Evolutionary conservation across 331 rosid species (phyloP), one percentile per base, ranked within the genome.

Genomic region (Quercus lobata): DNA sequence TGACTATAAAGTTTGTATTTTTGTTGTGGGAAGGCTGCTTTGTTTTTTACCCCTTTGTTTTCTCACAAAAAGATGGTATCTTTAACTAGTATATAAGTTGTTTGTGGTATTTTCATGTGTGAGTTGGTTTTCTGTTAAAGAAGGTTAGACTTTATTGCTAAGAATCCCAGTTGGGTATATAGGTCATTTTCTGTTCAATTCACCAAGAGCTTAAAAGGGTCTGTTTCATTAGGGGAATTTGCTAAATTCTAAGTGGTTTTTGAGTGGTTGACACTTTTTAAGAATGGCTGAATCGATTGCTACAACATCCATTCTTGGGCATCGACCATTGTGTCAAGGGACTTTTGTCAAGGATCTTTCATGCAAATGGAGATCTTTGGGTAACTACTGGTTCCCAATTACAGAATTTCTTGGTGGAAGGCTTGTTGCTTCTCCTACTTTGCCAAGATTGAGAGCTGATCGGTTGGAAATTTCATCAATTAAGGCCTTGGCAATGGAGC

Each of bases 231-330:
- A 78, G 73, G 75, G 55, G 19, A 63, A 29, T 32, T 62, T 57
- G 29, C 60, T 73, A 30, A 61, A 55, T 79, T 74, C 32, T 83
- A 34, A 81, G 44, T 87, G 74, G 84, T 46, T 86, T 57, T 88
- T 57, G 70, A 70, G 82, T 29, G 8, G 7, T 49, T 44, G 44
- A 75, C 63, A 12, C 22, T 76, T 24, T 25, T 24, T 1, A 14
- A 83, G 58, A 71, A 95, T 96, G 99, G 92, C 87, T 73, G 97
- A 96, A 77, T 91, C 98, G 56, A 81, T 96, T 83, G 89, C 99
- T 85, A 87, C 96, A 71, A 91, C 96, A 69, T 90, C 94, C 35
- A 77, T 93, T 70, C 88, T 90, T 66, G 90, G 91, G 35, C 89
- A 89, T 83, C 89, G 88, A 24, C 93, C 95, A 9, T 76, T 88